A percentile compares a stretch with the other conserved stretches of the same genome.
These are phyloP conservation scores for Didymella lethalis DNA, from an alignment of 2,329 filamentous ascomycete genomes.

Conservation along the genomic window DNA sequence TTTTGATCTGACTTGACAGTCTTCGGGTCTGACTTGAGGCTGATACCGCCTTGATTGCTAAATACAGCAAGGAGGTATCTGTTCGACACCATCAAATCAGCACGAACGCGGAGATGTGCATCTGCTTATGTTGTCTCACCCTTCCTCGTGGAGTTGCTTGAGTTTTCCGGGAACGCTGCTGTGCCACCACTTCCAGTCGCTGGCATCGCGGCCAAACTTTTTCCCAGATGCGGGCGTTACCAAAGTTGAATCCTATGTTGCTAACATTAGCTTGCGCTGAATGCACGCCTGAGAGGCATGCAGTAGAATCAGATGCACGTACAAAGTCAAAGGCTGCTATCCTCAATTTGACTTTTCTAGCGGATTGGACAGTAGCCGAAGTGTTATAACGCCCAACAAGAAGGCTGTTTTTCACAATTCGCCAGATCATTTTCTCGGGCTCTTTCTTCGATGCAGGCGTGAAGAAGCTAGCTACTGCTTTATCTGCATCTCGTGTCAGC, in stretches of 20 bases:
- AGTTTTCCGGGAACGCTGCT: conserved; percentile 71
- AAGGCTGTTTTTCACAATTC: conserved; percentile 70
- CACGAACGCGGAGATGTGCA: conserved; percentile 1
- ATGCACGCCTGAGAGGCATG: background rate
- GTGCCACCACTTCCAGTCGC: conserved; percentile 97
- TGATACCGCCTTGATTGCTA: conserved; percentile 88
- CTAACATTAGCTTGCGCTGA: conserved; percentile 18
- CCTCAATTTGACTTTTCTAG: conserved; percentile 33
- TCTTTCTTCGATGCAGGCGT: conserved; percentile 85
- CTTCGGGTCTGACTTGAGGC: conserved; percentile 76
- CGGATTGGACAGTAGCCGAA: conserved; percentile 22
- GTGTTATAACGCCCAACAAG: conserved; percentile 77
- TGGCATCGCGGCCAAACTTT: conserved; percentile 72
- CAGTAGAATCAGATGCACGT: conserved; percentile 18
- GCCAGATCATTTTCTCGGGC: conserved; percentile 77
- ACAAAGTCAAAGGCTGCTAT: conserved; percentile 53
- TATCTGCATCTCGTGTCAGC: conserved; percentile 58
- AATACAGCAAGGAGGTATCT: conserved; percentile 81
- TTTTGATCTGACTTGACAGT: conserved; percentile 71
- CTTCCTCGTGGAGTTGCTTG: conserved; percentile 73
- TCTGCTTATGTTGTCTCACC: conserved; percentile 54
- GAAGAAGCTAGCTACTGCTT: conserved; percentile 83
- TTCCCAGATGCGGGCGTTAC: conserved; percentile 83
- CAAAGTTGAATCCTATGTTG: conserved; percentile 79
- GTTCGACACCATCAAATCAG: conserved; percentile 19